A percentile compares a stretch with the other conserved stretches of the same genome.
phyloP scores from a whole-genome alignment of 2,329 filamentous ascomycete genomes.

The Thelonectria rubi region DNA sequence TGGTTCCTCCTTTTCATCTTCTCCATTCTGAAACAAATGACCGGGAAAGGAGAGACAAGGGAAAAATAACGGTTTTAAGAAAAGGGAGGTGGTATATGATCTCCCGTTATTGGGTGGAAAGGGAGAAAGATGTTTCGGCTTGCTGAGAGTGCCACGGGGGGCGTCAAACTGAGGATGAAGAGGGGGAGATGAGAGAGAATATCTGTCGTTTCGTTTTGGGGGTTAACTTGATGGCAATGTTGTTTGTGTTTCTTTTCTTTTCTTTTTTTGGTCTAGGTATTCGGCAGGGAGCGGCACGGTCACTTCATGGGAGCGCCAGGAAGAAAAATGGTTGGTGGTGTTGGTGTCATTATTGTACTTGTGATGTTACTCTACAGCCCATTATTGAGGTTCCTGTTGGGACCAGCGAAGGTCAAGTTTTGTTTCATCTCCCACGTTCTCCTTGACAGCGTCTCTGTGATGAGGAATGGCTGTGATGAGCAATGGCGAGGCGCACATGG shows the following conservation, averaged over 20 bases:
- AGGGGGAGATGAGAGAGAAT: too few relatives aligned
- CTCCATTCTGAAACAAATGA: too few relatives aligned
- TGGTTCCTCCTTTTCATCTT: too few relatives aligned
- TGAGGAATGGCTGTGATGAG: too few relatives aligned
- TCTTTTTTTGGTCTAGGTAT: conserved; percentile 22
- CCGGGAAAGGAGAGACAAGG: too few relatives aligned
- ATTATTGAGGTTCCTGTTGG: conserved; percentile 13
- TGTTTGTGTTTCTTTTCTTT: background rate
- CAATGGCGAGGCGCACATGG: too few relatives aligned
- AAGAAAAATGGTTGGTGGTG: conserved; percentile 29
- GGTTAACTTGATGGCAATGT: background rate
- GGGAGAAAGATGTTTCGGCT: background rate
- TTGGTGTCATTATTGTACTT: conserved; percentile 37
- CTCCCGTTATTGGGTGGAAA: background rate
- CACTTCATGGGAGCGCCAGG: conserved; percentile 16
- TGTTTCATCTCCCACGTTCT: too few relatives aligned
- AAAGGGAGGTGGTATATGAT: too few relatives aligned
- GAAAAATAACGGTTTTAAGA: too few relatives aligned
- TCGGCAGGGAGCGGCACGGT: conserved; percentile 24
- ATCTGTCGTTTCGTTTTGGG: background rate
- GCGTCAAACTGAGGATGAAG: too few relatives aligned
- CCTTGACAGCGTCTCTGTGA: too few relatives aligned
- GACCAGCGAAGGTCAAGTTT: too few relatives aligned
- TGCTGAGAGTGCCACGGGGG: background rate
- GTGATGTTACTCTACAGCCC: conserved; percentile 29